Base-by-base conservation (phyloP, 345 rosid genomes). In the Hypericum androsaemum region DNA sequence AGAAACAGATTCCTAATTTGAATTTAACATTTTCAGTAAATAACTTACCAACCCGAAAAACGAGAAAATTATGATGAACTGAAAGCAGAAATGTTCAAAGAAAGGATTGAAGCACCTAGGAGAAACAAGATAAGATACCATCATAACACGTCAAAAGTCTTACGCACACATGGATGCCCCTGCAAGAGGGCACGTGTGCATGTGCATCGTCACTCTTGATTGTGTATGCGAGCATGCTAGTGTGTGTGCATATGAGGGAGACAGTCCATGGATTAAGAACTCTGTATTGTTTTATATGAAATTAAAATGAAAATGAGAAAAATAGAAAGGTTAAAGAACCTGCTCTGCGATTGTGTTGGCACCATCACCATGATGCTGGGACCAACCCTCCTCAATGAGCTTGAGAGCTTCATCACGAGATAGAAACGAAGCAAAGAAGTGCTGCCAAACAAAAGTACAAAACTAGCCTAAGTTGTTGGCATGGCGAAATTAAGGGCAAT, bases 361-460 rank as follows among this genome's bases (percentile, higher is more conserved):
- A 36, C 60, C 74, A 53, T 60, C 41, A 40, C 68, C 64, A 67
- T 65, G 32, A 22, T 22, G 68, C 53, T 75, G 77, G 61, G 62
- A 13, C 86, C 86, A 77, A 57, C 83, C 80, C 69, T 77, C 83
- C 41, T 15, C 63, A 56, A 82, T 82, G 60, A 79, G 60, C 67
- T 80, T 80, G 71, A 76, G 74, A 7, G 83, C 86, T 64, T 78
- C 86, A 74, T 78, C 86, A 14, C 86, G 84, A 8, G 84, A 83
- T 7, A 83, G 68, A 64, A 83, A 83, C 54, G 90, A 78, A 38
- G 82, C 86, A 72, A 80, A 83, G 67, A 82, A 82, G 67, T 74
- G 60, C 86, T 77, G 86, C 67, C 61, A 67, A 58, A 63, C 54
- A 68, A 64, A 64, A 61, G 41, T 36, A 63, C 54, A 68, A 64